Percentiles rank a stretch among this genome's conserved stretches.
Evolutionary conservation across 768 basidiomycete species (phyloP).

Genomic region (Leccinum subgranulosum): DNA sequence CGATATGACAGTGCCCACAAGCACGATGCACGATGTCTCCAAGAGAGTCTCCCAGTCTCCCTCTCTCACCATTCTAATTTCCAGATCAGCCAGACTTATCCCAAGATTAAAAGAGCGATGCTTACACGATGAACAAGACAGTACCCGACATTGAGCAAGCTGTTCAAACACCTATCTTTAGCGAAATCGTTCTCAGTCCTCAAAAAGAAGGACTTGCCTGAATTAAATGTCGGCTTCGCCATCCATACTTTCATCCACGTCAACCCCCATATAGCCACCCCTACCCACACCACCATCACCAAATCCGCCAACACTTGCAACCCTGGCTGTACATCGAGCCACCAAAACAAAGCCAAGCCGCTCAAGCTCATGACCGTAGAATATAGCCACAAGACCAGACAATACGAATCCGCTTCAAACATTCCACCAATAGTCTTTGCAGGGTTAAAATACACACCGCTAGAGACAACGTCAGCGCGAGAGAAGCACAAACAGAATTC

Average conservation of each 20-base stretch:
- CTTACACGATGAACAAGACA: constrained; percentile 79
- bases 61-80: constrained; percentile 75
- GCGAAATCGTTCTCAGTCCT: background rate
- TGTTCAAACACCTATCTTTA: constrained; percentile 23
- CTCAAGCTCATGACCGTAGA: constrained; percentile 70
- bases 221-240: constrained; percentile 83
- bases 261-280: constrained; percentile 71
- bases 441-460: constrained; percentile 88
- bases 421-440: constrained; percentile 92
- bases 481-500: background rate
- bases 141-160: constrained; percentile 86
- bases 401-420: constrained; percentile 87
- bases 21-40: constrained; percentile 72
- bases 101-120: background rate
- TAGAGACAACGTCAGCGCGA: constrained; percentile 24
- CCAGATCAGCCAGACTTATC: constrained; percentile 1
- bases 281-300: constrained; percentile 79
- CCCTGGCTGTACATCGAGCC: constrained; percentile 66
- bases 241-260: constrained; percentile 95
- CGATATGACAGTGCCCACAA: constrained; percentile 71
- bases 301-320: constrained; percentile 74
- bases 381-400: constrained; percentile 64
- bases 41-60: constrained; percentile 75
- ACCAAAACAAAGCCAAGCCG: constrained; percentile 79
- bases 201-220: constrained; percentile 45